Percentiles rank a stretch among this genome's conserved stretches.
Evolutionary conservation across 1,284 basidiomycete species (phyloP).

Genomic region (Butyriboletus appendiculatus): DNA sequence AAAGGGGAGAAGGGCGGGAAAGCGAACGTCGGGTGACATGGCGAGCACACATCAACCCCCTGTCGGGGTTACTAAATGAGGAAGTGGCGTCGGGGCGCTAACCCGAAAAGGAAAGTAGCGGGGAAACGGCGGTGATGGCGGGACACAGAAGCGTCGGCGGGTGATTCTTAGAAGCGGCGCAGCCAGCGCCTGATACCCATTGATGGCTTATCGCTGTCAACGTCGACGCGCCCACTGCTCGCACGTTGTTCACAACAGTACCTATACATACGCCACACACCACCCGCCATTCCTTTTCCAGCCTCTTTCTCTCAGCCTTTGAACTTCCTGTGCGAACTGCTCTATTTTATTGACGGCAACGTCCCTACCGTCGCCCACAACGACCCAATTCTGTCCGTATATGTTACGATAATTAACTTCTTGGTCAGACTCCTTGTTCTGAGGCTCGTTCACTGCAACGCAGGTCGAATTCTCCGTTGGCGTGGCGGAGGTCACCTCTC

Average conservation of each 20-base stretch:
- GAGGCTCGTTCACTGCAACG: not conserved
- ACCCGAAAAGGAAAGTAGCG: slow-evolving; percentile 24
- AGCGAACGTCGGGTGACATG: slow-evolving; percentile 23
- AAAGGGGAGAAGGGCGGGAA: slow-evolving; percentile 27
- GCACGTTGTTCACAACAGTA: slow-evolving; percentile 15
- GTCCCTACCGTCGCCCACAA: not conserved
- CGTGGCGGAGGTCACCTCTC: not conserved
- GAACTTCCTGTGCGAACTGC: slow-evolving; percentile 12
- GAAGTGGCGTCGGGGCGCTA: slow-evolving; percentile 22
- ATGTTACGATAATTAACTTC: no score
- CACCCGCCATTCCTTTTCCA: slow-evolving; percentile 12
- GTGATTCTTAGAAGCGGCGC: slow-evolving; percentile 1
- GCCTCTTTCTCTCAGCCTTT: not conserved
- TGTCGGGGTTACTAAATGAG: slow-evolving; percentile 20
- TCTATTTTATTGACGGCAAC: not conserved
- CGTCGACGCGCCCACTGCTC: not conserved
- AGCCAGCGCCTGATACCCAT: slow-evolving; percentile 12
- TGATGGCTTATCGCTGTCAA: slow-evolving; percentile 22
- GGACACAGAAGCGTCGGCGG: slow-evolving; percentile 18
- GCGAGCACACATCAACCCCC: slow-evolving; percentile 11
- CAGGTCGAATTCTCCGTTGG: not conserved
- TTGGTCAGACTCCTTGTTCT: no score
- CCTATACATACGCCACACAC: not conserved
- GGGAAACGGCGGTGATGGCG: slow-evolving; percentile 24
- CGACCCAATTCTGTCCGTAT: not conserved